A percentile compares a stretch with the other conserved stretches of the same genome.
These are phyloP conservation scores for Podila clonocystis DNA, from an alignment of 192 early-diverging fungal species.

Conservation along the genomic window DNA sequence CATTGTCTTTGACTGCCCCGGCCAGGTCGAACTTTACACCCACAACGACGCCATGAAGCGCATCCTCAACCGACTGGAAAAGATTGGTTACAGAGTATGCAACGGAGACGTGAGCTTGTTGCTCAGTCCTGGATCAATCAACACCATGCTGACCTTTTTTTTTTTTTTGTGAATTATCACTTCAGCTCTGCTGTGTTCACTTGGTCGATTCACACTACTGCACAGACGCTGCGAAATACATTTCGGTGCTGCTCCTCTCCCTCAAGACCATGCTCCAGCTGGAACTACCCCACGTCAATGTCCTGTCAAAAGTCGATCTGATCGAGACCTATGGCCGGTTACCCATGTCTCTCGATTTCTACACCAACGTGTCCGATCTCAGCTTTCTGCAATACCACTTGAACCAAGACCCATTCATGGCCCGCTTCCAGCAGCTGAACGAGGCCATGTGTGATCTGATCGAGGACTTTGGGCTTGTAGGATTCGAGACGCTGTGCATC, in stretches of 20 bases:
- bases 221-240: conserved; percentile 91
- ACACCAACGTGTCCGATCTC: conserved; percentile 94
- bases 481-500: conserved; percentile 88
- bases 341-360: conserved; percentile 93
- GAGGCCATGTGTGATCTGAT: conserved; percentile 89
- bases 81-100: conserved; percentile 73
- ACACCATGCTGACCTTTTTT: conserved; percentile 5
- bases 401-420: conserved; percentile 75
- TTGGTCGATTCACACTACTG: conserved; percentile 94
- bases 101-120: background rate
- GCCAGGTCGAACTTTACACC: conserved; percentile 98
- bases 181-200: conserved; percentile 80
- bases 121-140: background rate
- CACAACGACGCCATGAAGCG: conserved; percentile 88
- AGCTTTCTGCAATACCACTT: conserved; percentile 81
- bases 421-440: conserved; percentile 77
- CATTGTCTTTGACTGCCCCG: conserved; percentile 96
- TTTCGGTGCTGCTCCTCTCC: conserved; percentile 89
- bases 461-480: conserved; percentile 92
- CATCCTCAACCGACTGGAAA: conserved; percentile 76
- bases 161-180: background rate
- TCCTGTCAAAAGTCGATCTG: conserved; percentile 96
- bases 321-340: conserved; percentile 79
- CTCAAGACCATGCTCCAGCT: conserved; percentile 94
- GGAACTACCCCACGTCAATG: conserved; percentile 96